phyloP scores from a whole-genome alignment of 305 asterid genomes.

The Fraxinus velutina region DNA sequence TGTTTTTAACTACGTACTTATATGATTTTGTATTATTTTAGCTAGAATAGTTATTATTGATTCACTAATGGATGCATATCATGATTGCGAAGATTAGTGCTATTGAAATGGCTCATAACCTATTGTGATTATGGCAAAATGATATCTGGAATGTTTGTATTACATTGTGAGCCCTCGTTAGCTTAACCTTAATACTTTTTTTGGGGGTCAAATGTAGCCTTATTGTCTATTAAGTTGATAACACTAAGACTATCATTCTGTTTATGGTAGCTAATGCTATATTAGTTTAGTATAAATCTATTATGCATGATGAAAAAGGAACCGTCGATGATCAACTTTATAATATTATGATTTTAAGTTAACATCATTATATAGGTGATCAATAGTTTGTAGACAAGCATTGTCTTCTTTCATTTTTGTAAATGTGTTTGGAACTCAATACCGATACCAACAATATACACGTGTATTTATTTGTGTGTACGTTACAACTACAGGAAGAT shows the following conservation, averaged over 20 bases:
- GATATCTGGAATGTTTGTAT: not conserved
- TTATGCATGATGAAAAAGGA: not conserved
- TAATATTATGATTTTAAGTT: not conserved
- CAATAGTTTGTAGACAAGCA: not conserved
- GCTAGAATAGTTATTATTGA: not conserved
- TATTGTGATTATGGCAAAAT: not conserved
- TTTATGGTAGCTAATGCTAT: not conserved
- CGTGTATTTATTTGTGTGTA: not conserved
- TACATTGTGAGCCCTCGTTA: not conserved
- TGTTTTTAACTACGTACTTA: not conserved
- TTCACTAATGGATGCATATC: not conserved
- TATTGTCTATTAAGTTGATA: not conserved
- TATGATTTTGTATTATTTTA: not conserved
- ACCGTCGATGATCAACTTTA: not conserved
- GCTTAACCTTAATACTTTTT: not conserved
- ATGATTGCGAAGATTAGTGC: not conserved
- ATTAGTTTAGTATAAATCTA: not conserved
- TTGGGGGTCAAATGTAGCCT: not conserved
- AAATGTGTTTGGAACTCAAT: not conserved
- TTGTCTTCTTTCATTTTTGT: not conserved
- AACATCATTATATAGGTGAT: not conserved
- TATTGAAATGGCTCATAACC: not conserved
- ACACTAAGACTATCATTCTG: not conserved
- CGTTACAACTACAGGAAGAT: not conserved
- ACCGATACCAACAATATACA: not conserved